Base-by-base conservation (phyloP, 495 filamentous ascomycete species). In the Podospora australis region DNA sequence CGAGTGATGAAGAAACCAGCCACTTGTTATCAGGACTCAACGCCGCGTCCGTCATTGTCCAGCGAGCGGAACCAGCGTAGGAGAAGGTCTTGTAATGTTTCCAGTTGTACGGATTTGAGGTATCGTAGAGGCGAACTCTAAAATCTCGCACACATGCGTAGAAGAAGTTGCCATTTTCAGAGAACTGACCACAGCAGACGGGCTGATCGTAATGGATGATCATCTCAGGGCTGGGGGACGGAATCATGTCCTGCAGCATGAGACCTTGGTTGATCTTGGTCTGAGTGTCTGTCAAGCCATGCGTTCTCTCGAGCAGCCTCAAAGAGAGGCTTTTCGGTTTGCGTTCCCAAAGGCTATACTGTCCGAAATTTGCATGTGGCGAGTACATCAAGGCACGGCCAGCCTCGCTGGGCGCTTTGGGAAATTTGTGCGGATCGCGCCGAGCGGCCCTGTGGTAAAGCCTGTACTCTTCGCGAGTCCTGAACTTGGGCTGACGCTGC, bases 161-260 rank as follows among this genome's bases (percentile, higher is more conserved):
- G 66, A 95, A 98, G 69, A 96, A 96, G 69, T 95, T 95, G 5
- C 92, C 92, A 55, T 98, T 92, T 45, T 91, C 85, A 0, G 88
- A 95, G 61, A 96, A 98, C 63, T 98, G 92, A 4, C 92, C 92
- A 11, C 89, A 96, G 62, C 95, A 96, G 46, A 90, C 90, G 39
- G 86, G 81, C 11, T 81, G 76, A 44, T 88, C 78, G 56, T 88
- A 92, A 49, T 96, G 83, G 40, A 97, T 87, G 53, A 96, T 84
- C 56, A 85, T 87, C 57, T 97, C 90, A 0, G 91, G 82, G 8
- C 77, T 77, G 1, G 85, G 85, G 2, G 78, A 77, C 3, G 92
- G 92, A 32, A 82, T 73, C 69, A 84, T 76, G 5, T 69, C 70
- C 72, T 79, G 62, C 34, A 53, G 74, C 60, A 95, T 81, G 11